Base-by-base conservation (phyloP, 2,329 filamentous ascomycete species). In the Paracamarosporium sp. region DNA sequence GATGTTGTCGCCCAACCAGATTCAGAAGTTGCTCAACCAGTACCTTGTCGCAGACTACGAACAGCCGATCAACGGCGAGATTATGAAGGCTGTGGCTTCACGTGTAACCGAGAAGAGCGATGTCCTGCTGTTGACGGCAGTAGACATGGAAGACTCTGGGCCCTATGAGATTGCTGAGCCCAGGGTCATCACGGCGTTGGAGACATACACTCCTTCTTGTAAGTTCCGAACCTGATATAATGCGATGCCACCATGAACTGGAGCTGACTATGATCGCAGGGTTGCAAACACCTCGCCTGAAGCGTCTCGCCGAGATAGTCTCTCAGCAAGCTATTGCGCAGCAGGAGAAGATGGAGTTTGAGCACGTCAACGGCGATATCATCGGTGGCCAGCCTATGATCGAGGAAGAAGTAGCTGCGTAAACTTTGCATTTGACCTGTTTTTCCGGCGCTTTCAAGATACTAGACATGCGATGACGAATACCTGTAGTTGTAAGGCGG, bases 1-100 rank as follows among this genome's bases (percentile, higher is more conserved):
- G 94, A 98, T 98, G 94, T 86, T 99, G 52, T 97, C 94, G 1
- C 95, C 95, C 51, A 98, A 97, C 80, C 95, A 99, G 79, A 99
- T 99, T 63, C 95, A 99, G 79, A 99, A 99, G 82, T 86, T 99
- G 31, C 85, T 99, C 65, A 99, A 99, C 80, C 95, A 99, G 79
- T 99, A 99, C 76, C 86, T 99, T 47, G 94, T 99, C 56, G 95
- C 95, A 59, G 95, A 99, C 79, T 99, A 99, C 78, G 95, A 99
- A 80, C 95, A 98, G 80, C 95, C 95, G 35, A 99, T 99, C 79
- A 98, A 99, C 72, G 95, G 94, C 74, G 95, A 99, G 78, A 99
- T 99, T 75, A 99, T 99, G 95, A 99, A 99, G 82, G 95, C 95
- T 7, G 96, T 99, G 52, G 95, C 96, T 7, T 97, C 93, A 36